Conservation (phyloP, 2,329 filamentous ascomycete species). For the Orbilia blumenaviensis region DNA sequence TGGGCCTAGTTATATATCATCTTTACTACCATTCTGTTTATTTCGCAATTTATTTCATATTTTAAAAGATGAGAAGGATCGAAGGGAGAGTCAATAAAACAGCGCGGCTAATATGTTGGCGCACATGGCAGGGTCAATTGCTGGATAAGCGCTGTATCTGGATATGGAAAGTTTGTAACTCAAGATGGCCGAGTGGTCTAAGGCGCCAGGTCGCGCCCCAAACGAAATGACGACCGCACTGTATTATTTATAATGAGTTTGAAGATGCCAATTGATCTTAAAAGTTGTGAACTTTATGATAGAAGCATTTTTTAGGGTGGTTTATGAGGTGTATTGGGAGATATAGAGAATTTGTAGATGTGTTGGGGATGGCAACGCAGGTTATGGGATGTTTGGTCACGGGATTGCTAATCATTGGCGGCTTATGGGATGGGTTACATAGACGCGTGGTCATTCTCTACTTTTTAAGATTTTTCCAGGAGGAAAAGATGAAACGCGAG, state of each 20-base stretch:
- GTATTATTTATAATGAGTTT: neutral
- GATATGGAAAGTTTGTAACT: neutral
- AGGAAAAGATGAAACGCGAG: neutral
- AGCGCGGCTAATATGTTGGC: neutral
- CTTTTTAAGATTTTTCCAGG: neutral
- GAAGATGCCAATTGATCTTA: neutral
- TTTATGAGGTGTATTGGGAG: neutral
- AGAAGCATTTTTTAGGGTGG: neutral
- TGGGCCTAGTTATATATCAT: no score
- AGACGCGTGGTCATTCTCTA: neutral
- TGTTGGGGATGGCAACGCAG: neutral
- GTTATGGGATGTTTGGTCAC: neutral
- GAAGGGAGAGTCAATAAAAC: no score
- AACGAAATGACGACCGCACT: neutral
- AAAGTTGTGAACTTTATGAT: neutral
- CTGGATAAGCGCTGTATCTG: neutral
- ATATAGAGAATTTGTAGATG: neutral
- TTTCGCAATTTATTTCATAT: no score
- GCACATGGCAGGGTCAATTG: neutral
- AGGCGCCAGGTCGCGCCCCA: conserved; percentile 8
- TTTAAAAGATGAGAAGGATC: no score
- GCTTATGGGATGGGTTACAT: neutral
- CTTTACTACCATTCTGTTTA: no score
- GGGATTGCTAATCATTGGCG: no score
- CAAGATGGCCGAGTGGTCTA: conserved; percentile 30